phyloP scores from a whole-genome alignment of 1,284 basidiomycete genomes.

The Melampsora americana region DNA sequence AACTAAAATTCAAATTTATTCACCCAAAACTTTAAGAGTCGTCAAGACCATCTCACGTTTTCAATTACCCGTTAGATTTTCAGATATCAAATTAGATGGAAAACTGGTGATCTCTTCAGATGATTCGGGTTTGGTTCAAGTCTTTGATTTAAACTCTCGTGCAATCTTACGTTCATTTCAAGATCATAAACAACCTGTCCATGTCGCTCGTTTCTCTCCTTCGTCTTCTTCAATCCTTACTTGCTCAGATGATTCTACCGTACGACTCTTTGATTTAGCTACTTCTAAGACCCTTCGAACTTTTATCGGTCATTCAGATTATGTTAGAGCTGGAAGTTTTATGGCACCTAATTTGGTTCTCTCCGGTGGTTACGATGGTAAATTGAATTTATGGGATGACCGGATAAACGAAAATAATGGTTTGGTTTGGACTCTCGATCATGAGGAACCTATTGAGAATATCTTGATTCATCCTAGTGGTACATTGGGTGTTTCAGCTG shows the following conservation, averaged over 20 bases:
- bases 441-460: constrained; percentile 75
- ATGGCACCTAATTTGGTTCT: constrained; percentile 78
- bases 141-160: constrained; percentile 91
- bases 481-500: constrained; percentile 76
- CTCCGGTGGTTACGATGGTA: constrained; percentile 91
- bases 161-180: constrained; percentile 89
- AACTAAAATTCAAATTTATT: constrained; percentile 90
- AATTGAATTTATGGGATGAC: constrained; percentile 82
- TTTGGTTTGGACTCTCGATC: constrained; percentile 49
- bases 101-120: constrained; percentile 93
- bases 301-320: constrained; percentile 83
- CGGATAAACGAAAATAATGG: constrained; percentile 57
- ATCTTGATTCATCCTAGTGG: constrained; percentile 90
- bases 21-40: constrained; percentile 88
- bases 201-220: constrained; percentile 86
- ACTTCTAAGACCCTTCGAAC: constrained; percentile 76
- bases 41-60: constrained; percentile 94
- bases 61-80: constrained; percentile 89
- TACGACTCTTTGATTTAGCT: constrained; percentile 90
- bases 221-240: constrained; percentile 77
- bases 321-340: constrained; percentile 87
- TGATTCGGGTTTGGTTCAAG: constrained; percentile 86
- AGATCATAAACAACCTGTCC: constrained; percentile 89
- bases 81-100: constrained; percentile 81
- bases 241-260: constrained; percentile 92